Evolutionary conservation across 139 green algal genomes (phyloP), one percentile per base, ranked within the genome.

Genomic region (Limnomonas spitsbergensis): DNA sequence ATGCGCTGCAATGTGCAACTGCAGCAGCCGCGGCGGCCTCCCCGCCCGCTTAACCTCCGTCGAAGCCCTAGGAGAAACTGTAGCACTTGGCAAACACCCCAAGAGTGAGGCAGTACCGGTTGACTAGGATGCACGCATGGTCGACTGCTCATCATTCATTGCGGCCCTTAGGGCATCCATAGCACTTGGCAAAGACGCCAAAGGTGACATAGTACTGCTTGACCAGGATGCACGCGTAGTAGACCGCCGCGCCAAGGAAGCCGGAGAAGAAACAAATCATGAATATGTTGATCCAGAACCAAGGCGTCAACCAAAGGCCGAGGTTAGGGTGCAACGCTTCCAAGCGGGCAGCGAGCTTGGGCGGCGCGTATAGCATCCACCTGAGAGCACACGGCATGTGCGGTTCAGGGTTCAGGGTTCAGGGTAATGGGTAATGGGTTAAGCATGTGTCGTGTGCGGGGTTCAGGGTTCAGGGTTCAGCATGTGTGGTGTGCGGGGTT

Each of bases 201-300:
- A 71, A 66, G 9, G 35, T 71, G 29, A 40, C 7, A 53, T 34
- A 56, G 9, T 66, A 36, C 24, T 40, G 34, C 3, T 31, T 14
- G 27, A 38, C 38, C 1, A 73, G 27, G 1, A 32, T 35, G 31
- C 4, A 52, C 31, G 6, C 6, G 70, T 77, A 77, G 40, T 77
- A 77, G 29, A 77, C 66, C 3, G 70, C 39, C 3, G 39, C 40
- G 3, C 70, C 70, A 27, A 36, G 37, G n/a, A 77, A 77, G 27
- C 70, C 70, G 70, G 3, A 24, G 70, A 77, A 77, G 35, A 77
- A 20, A 38, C 61, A 4, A 3, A 77, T n/a, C 39, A 77, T 61
- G 27, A 24, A n/a, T 31, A 77, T 3, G 29, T 66, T 66, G 39
- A 77, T 66, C 24, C 7, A 9, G 3, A 36, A 67, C 70, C 70